Evolutionary conservation across 345 rosid genomes (phyloP).

Genomic region (Ricinus communis): DNA sequence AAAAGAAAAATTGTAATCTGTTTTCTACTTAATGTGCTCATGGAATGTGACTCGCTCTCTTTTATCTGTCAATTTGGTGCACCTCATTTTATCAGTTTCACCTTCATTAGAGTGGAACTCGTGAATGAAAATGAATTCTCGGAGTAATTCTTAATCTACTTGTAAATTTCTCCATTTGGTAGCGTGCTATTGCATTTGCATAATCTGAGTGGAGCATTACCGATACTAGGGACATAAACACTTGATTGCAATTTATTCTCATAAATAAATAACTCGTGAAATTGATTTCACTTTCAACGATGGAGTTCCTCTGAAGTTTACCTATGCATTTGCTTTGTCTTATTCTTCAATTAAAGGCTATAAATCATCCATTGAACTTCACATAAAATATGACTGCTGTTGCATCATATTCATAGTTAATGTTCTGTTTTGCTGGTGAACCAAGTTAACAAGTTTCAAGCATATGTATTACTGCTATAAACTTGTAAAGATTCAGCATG

Average conservation of each 20-base stretch:
- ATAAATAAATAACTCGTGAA: not conserved
- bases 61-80: not conserved
- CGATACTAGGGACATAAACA: not conserved
- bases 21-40: not conserved
- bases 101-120: not conserved
- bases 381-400: not conserved
- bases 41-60: not conserved
- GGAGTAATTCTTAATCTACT: not conserved
- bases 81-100: not conserved
- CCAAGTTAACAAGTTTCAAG: not conserved
- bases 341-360: not conserved
- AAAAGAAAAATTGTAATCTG: too few species aligned
- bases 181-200: not conserved
- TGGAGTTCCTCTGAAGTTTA: not conserved
- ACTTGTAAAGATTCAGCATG: not conserved
- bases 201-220: conserved; percentile 3
- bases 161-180: not conserved
- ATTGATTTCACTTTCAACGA: not conserved
- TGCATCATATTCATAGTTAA: not conserved
- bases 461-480: not conserved
- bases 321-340: not conserved
- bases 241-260: not conserved
- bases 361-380: not conserved
- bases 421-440: not conserved
- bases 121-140: not conserved